Conservation (phyloP, 73 alveolate genomes). For the Paramecium caudatum region DNA sequence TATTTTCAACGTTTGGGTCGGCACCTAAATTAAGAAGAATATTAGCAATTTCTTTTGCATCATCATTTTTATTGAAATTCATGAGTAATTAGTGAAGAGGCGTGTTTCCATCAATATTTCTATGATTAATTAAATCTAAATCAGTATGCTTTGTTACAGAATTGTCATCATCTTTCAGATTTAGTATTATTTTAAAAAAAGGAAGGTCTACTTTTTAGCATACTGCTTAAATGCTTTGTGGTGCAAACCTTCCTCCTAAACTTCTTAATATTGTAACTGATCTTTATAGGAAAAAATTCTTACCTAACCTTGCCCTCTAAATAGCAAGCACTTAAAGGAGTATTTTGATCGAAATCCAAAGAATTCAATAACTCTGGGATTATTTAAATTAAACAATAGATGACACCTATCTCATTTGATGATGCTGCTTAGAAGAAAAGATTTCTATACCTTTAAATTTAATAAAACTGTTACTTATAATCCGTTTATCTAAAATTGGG, state of each 20-base stretch:
- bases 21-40: not conserved
- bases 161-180: constrained; percentile 78
- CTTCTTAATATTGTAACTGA: constrained; percentile 75
- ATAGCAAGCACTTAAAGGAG: constrained; percentile 60
- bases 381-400: not conserved
- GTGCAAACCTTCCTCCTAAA: constrained; percentile 84
- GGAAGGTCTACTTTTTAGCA: constrained; percentile 76
- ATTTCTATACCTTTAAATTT: constrained; percentile 80
- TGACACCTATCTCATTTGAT: constrained; percentile 22
- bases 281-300: constrained; percentile 74
- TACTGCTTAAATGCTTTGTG: constrained; percentile 77
- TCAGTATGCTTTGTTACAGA: constrained; percentile 4
- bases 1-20: constrained; percentile 29
- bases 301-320: constrained; percentile 77
- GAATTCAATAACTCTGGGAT: not conserved
- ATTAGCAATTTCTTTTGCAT: not conserved
- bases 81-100: constrained; percentile 1
- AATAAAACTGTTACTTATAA: constrained; percentile 71
- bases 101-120: constrained; percentile 50
- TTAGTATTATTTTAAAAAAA: constrained; percentile 75
- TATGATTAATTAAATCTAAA: constrained; percentile 51
- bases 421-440: constrained; percentile 78
- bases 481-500: constrained; percentile 75
- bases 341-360: constrained; percentile 50
- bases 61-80: constrained; percentile 6